Evolutionary conservation across 2,329 filamentous ascomycete genomes (phyloP), one percentile per base, ranked within the genome.

Genomic region (Huntiella savannae): DNA sequence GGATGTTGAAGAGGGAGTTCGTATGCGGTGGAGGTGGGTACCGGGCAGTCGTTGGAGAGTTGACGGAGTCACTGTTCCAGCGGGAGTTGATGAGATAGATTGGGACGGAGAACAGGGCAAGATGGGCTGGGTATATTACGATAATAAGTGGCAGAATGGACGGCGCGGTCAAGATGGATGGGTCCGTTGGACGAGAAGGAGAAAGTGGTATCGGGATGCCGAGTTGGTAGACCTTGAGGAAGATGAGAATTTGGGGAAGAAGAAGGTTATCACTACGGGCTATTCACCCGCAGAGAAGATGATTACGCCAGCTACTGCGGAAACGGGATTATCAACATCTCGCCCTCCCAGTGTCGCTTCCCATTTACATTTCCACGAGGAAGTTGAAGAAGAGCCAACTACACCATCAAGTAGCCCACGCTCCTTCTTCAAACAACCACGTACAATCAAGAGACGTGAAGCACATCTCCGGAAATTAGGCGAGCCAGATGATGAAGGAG

Each of bases 61-160:
- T 19, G 88, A 96, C 55, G 82, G 82, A 1, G 75, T 75, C 1
- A n/a, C 32, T 16, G 34, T 37, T n/a, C 60, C 69, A 0, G 74
- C 77, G 61, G 70, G 62, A 43, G 64, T 63, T 4, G 49, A 46
- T 8, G 63, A 67, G 13, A 54, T 63, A 4, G 73, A 68, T 50
- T 73, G 72, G 52, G 73, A 76, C 46, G 66, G 67, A 2, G 66
- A 73, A 1, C 70, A 77, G 17, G 79, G 73, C 3, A 77, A 64
- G 56, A 73, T 79, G 54, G 91, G 87, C 1, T 98, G 91, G 91
- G 84, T 94, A 34, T 98, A 91, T 61, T 98, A 95, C 58, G 91
- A 98, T 57, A 96, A 88, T 59, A 95, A 94, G 80, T 98, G 91
- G 91, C 79, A 86, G 59, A 81, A 84, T 54, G 87, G 87, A 13